phyloP scores from a whole-genome alignment of 2,329 filamentous ascomycete species.

The Shiraia bambusicola region DNA sequence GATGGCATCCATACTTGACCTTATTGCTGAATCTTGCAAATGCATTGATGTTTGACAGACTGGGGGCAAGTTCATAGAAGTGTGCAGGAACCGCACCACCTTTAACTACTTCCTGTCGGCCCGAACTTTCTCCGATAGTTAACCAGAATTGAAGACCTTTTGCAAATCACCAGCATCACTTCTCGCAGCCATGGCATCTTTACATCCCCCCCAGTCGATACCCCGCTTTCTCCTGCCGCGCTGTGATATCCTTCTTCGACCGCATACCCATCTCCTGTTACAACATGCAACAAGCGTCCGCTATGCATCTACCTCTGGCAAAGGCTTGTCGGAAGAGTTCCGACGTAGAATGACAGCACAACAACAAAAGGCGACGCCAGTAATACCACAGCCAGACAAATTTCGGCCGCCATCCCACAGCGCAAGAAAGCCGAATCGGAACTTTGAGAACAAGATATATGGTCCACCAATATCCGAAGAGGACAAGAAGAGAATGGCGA shows the following conservation, averaged over 20 bases:
- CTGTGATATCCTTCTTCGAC: constrained; percentile 26
- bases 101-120: constrained; percentile 14
- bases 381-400: constrained; percentile 77
- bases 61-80: neutral
- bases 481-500: constrained; percentile 66
- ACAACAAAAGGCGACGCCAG: constrained; percentile 50
- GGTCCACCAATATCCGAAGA: constrained; percentile 69
- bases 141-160: constrained; percentile 19
- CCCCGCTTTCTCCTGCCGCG: constrained; percentile 40
- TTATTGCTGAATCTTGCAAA: neutral
- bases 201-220: constrained; percentile 34
- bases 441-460: constrained; percentile 65
- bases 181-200: constrained; percentile 31
- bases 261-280: constrained; percentile 22
- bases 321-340: constrained; percentile 36
- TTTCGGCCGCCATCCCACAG: constrained; percentile 94
- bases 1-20: neutral
- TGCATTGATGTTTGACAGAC: neutral
- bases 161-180: constrained; percentile 10
- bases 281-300: constrained; percentile 21
- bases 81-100: too few species aligned
- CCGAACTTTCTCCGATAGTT: constrained; percentile 20
- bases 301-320: constrained; percentile 36
- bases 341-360: constrained; percentile 27
- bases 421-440: constrained; percentile 61